Evolutionary conservation across 495 filamentous ascomycete genomes (phyloP).

Genomic region (Penicillium atrosanguineum): DNA sequence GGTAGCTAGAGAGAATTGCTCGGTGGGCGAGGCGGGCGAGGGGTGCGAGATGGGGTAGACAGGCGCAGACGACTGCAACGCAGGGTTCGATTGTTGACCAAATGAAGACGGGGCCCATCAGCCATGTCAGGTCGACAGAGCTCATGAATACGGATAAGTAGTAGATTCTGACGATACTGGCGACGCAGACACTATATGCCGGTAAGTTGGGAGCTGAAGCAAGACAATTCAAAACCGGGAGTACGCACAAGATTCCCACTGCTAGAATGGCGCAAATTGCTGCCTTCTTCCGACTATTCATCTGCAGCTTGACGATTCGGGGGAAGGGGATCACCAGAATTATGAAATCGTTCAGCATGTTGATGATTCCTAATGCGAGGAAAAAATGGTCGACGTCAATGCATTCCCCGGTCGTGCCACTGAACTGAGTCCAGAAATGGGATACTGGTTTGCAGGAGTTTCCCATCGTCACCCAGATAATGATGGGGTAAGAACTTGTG

Average conservation of each 20-base stretch:
- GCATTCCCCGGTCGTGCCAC: slow-evolving; percentile 19
- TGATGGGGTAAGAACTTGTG: slow-evolving; percentile 5
- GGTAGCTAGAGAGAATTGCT: too few species aligned
- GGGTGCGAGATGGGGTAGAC: slow-evolving; percentile 26
- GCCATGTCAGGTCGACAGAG: slow-evolving; percentile 34
- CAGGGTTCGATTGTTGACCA: slow-evolving; percentile 48
- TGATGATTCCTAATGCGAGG: slow-evolving; percentile 27
- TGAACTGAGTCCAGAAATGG: slow-evolving; percentile 32
- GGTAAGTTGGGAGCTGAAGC: not conserved
- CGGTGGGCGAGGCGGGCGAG: slow-evolving; percentile 8
- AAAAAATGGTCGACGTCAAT: slow-evolving; percentile 29
- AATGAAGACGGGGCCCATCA: slow-evolving; percentile 38
- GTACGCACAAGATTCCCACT: slow-evolving; percentile 20
- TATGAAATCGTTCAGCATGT: slow-evolving; percentile 42
- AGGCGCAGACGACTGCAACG: slow-evolving; percentile 42
- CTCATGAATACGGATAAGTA: slow-evolving; percentile 21
- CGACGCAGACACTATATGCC: slow-evolving; percentile 17
- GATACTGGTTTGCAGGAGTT: slow-evolving; percentile 24
- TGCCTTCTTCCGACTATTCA: slow-evolving; percentile 33
- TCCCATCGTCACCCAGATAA: slow-evolving; percentile 28
- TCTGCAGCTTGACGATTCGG: slow-evolving; percentile 31
- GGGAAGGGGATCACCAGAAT: slow-evolving; percentile 43
- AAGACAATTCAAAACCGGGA: not conserved
- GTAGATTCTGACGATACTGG: slow-evolving; percentile 27
- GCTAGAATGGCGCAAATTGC: slow-evolving; percentile 32